phyloP scores from a whole-genome alignment of 208 protist species.

The Crithidia acanthocephali region DNA sequence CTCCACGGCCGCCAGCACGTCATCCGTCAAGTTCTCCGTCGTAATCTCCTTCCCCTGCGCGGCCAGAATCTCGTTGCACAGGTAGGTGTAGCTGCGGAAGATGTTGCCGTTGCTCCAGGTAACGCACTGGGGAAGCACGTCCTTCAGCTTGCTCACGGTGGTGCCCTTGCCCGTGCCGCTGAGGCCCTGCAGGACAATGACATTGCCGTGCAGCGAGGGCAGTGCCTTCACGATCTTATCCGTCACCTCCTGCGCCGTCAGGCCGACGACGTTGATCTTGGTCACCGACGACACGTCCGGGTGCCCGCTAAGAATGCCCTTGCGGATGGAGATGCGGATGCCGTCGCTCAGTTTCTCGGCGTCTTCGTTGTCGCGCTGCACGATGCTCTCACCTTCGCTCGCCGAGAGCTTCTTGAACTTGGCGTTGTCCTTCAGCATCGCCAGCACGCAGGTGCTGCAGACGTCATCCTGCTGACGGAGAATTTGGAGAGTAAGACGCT shows the following conservation, averaged over 20 bases:
- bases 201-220: constrained; percentile 69
- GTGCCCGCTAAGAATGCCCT: constrained; percentile 70
- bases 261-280: constrained; percentile 74
- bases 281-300: constrained; percentile 38
- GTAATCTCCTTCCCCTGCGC: constrained; percentile 53
- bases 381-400: constrained; percentile 75
- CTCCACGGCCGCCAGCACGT: constrained; percentile 60
- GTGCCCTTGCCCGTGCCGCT: constrained; percentile 93
- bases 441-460: constrained; percentile 73
- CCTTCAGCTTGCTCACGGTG: constrained; percentile 79
- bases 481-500: constrained; percentile 45
- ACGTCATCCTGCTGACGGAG: constrained; percentile 85
- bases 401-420: constrained; percentile 62
- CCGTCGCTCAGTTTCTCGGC: constrained; percentile 87
- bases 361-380: constrained; percentile 87
- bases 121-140: constrained; percentile 76
- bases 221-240: constrained; percentile 69
- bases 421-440: constrained; percentile 45
- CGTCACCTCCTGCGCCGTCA: constrained; percentile 77
- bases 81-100: constrained; percentile 91
- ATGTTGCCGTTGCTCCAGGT: constrained; percentile 95
- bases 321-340: constrained; percentile 73
- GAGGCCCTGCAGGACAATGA: constrained; percentile 91
- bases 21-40: constrained; percentile 56
- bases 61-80: constrained; percentile 65